Base-by-base conservation (phyloP, 2,329 filamentous ascomycete genomes). In the Colletotrichum kahawae region DNA sequence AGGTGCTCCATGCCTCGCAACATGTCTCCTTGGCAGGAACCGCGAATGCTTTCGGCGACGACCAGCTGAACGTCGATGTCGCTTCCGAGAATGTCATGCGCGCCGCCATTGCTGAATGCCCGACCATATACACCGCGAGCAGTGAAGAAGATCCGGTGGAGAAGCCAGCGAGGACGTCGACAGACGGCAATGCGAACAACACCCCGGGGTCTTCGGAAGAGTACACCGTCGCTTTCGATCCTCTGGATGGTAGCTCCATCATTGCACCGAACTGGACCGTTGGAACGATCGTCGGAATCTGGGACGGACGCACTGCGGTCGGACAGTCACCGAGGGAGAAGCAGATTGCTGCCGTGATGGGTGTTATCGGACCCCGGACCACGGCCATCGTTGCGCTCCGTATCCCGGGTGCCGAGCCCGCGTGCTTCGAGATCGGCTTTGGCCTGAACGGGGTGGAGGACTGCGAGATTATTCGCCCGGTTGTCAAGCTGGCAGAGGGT, bases 161-260 rank as follows among this genome's bases (percentile, higher is more conserved):
- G 81, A 81, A 81, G 74, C 67, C 67, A 2, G 71, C 65, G 2
- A 57, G 74, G 16, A 56, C 24, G 7, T 21, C 10, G 3, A n/a
- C 31, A 4, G 60, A 31, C n/a, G 57, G 60, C 8, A 27, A 57
- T 1, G 31, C 70, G 2, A 27, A 72, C 4, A 36, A 67, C 9
- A 21, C 38, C 8, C n/a, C 66, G 16, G 34, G 14, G 21, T 64
- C 67, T 12, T 8, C 65, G 12, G 88, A 91, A 77, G 79, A 83
- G 33, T 93, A 93, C 81, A 88, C 90, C 0, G 82, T 92, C 10
- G 91, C 90, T 0, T 93, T 93, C 77, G 91, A 93, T 77, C 91
- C 91, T 0, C 86, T 93, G 0, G 91, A 93, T 77, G 91, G 91
- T 13, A 91, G 89, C 81, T 92, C 89, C 76, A 91, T 91, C 78